These are phyloP conservation scores for Solanum clarkiae DNA, from an alignment of 257 asterid species.

Conservation along the genomic window DNA sequence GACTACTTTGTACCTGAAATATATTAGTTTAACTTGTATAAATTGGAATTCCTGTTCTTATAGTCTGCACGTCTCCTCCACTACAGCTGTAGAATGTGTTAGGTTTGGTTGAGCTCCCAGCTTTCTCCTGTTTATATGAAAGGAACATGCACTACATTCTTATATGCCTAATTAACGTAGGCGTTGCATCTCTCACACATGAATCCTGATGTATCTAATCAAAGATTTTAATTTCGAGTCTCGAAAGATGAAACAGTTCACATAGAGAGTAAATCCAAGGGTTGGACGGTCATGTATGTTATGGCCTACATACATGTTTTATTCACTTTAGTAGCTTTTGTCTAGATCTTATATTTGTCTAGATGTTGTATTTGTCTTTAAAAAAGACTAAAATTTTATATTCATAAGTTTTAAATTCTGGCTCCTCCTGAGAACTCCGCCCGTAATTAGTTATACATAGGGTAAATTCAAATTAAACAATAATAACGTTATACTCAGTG, in stretches of 20 bases:
- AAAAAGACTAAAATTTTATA: neutral
- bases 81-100: neutral
- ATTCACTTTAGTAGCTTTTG: neutral
- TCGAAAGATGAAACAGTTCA: neutral
- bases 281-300: neutral
- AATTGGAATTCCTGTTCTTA: neutral
- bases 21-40: neutral
- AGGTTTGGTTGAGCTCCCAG: neutral
- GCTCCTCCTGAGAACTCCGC: neutral
- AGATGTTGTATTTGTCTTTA: neutral
- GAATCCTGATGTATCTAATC: neutral
- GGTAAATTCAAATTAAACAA: neutral
- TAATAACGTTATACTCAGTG: neutral
- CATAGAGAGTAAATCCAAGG: neutral
- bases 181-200: conserved; percentile 1
- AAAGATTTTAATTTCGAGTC: neutral
- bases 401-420: neutral
- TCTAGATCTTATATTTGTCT: neutral
- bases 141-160: conserved; percentile 13
- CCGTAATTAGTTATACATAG: neutral
- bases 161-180: conserved; percentile 16
- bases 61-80: neutral
- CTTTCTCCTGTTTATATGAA: conserved; percentile 5
- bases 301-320: neutral
- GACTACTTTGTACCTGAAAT: neutral